Percentiles rank a stretch among this genome's conserved stretches.
These are phyloP conservation scores for Leishmania braziliensis DNA, from an alignment of 208 protist species.

Conservation along the genomic window DNA sequence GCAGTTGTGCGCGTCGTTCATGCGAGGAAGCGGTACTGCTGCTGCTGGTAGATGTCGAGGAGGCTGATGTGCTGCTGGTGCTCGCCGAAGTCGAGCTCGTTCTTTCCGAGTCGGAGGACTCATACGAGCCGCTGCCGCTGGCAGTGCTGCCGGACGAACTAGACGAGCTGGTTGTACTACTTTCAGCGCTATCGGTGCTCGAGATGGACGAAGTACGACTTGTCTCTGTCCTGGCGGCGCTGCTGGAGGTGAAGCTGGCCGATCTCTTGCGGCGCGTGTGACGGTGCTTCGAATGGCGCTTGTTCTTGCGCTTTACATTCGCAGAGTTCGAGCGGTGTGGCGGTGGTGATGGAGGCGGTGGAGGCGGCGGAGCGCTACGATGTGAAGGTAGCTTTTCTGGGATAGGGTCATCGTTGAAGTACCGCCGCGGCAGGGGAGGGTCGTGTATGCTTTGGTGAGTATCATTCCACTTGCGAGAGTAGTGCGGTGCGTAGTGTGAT, in stretches of 20 bases:
- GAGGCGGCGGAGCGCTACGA: constrained; percentile 10
- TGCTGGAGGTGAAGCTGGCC: background rate
- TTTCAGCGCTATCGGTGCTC: constrained; percentile 20
- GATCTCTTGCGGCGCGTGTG: background rate
- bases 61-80: constrained; percentile 10
- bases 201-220: background rate
- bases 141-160: constrained; percentile 7
- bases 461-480: constrained; percentile 10
- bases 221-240: background rate
- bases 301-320: constrained; percentile 3
- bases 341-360: constrained; percentile 15
- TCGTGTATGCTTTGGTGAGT: constrained; percentile 10
- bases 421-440: background rate
- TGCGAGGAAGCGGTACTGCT: constrained; percentile 4
- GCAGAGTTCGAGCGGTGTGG: background rate
- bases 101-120: constrained; percentile 9
- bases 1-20: background rate
- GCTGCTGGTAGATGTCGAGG: constrained; percentile 15
- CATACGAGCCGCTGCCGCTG: constrained; percentile 1
- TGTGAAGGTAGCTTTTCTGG: background rate
- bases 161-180: background rate
- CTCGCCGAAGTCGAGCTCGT: background rate
- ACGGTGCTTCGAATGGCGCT: background rate
- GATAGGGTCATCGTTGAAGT: constrained; percentile 18
- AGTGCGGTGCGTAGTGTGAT: constrained; percentile 1